Percentiles rank a stretch among this genome's conserved stretches.
Evolutionary conservation across 2,329 filamentous ascomycete genomes (phyloP).

Genomic region (Cordyceps cateniannulata): DNA sequence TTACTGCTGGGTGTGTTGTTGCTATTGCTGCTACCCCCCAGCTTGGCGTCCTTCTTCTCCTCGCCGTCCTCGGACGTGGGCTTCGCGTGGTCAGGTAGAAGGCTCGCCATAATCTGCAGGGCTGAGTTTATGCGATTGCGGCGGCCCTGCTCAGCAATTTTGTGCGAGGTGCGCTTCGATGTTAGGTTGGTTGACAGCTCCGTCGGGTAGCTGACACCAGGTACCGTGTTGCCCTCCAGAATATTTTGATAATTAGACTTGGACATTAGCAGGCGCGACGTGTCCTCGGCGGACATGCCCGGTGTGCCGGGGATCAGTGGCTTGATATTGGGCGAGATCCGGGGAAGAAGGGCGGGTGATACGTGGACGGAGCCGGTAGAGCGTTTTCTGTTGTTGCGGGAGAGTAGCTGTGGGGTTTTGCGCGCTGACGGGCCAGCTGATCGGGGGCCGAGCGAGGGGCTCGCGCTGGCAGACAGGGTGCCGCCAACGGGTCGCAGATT

Average conservation of each 20-base stretch:
- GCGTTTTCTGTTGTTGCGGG: slow-evolving; percentile 61
- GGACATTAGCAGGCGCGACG: slow-evolving; percentile 72
- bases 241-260: slow-evolving; percentile 99
- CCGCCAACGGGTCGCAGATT: slow-evolving; percentile 30
- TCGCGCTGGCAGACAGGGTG: slow-evolving; percentile 53
- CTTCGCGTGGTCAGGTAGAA: slow-evolving; percentile 60
- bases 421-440: slow-evolving; percentile 38
- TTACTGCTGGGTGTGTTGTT: slow-evolving; percentile 67
- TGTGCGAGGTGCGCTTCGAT: slow-evolving; percentile 94
- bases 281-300: slow-evolving; percentile 50
- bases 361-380: slow-evolving; percentile 69
- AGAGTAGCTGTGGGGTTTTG: slow-evolving; percentile 50
- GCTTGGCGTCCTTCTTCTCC: slow-evolving; percentile 42
- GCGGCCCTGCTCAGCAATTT: slow-evolving; percentile 93
- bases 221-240: slow-evolving; percentile 83
- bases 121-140: slow-evolving; percentile 94
- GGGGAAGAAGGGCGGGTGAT: slow-evolving; percentile 79
- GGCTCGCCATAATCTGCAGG: slow-evolving; percentile 79
- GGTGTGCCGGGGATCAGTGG: slow-evolving; percentile 65
- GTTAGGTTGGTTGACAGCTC: slow-evolving; percentile 89
- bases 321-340: slow-evolving; percentile 91
- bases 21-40: slow-evolving; percentile 22
- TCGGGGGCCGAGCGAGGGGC: slow-evolving; percentile 55
- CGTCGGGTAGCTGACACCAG: slow-evolving; percentile 84
- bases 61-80: slow-evolving; percentile 35